Evolutionary conservation across 352 stramenopile species (phyloP), one percentile per base, ranked within the genome.

Genomic region (Aphanomyces astaci): DNA sequence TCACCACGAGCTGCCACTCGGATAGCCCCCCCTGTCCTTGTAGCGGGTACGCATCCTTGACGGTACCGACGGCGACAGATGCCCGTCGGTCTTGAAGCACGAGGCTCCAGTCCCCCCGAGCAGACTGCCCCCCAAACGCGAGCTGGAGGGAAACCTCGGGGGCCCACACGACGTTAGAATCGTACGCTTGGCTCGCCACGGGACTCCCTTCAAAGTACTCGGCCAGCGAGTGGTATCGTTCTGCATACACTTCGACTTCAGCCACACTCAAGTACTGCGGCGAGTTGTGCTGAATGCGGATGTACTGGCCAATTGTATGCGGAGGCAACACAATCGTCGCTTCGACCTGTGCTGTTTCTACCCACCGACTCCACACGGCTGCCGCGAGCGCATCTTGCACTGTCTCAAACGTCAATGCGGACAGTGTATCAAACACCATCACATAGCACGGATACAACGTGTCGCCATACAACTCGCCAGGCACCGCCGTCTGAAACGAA

Each of bases 371-470:
- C 76, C 83, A 92, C 27, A 80, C 76, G 10, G 83, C 75, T 1
- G 73, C 72, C 4, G 74, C 69, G 17, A 79, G 75, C 3, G 82
- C 79, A 24, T 87, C 78, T 0, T 74, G 51, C n/a, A 92, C 80
- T 25, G 57, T 80, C 27, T 92, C 82, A 45, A 90, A 71, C 39
- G 83, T 72, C 74, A 89, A 75, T 17, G 80, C 53, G 4, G 84
- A 65, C 0, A 75, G 71, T 28, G 75, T 72, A n/a, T 90, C 81
- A 48, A 88, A 92, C 3, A 95, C 68, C 64, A 93, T 71, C 32
- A 93, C 75, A 79, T 84, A 95, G 53, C 87, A 90, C 11, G 86
- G 86, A 28, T 89, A 87, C 75, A 92, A 89, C 10, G 76, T 28
- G 25, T 59, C 30, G 24, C 59, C 43, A 45, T 60, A 68, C 15